Base-by-base conservation (phyloP, 306 rosid genomes). In the Ormosia emarginata region DNA sequence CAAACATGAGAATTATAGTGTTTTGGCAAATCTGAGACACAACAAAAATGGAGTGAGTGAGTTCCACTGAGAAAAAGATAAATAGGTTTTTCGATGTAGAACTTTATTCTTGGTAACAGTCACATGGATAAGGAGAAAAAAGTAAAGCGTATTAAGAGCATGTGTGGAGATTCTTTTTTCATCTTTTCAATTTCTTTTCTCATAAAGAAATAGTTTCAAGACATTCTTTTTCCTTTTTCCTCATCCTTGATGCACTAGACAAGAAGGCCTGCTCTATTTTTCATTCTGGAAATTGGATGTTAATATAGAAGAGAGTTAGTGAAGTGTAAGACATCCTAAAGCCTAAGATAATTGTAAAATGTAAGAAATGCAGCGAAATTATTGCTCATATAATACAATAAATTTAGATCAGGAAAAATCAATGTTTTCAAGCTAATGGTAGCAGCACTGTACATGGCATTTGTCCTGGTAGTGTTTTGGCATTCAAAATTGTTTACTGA, bases 71-170 rank as follows among this genome's bases (percentile, higher is more conserved):
- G 55, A 24, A 44, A 68, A 29, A 33, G 18, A 68, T 43, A 5
- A 24, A 29, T 11, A 46, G 12, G 13, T 15, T 1, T 15, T 36
- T 56, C 29, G 8, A 7, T 64, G 33, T 4, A 11, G 73, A 49
- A 15, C 40, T 57, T 56, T 50, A 59, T 81, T 90, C 80, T 58
- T 43, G 32, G 8, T 74, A 7, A 40, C 24, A 62, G 52, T 36
- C 87, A 72, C 83, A 78, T 79, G 84, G 83, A 83, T 41, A 37
- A 76, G 76, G 63, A 47, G 66, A 17, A 39, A 79, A 61, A 63
- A 71, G 61, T 10, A 47, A 77, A 46, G 12, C 14, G 14, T 39
- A 72, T 57, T 39, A 67, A 56, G 75, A 36, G 82, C 73, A 74
- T 70, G 68, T 57, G 12, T 58, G 63, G 49, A 55, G 73, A 71